Evolutionary conservation across 1,284 basidiomycete species (phyloP).

Genomic region (Cryptococcus sp.): DNA sequence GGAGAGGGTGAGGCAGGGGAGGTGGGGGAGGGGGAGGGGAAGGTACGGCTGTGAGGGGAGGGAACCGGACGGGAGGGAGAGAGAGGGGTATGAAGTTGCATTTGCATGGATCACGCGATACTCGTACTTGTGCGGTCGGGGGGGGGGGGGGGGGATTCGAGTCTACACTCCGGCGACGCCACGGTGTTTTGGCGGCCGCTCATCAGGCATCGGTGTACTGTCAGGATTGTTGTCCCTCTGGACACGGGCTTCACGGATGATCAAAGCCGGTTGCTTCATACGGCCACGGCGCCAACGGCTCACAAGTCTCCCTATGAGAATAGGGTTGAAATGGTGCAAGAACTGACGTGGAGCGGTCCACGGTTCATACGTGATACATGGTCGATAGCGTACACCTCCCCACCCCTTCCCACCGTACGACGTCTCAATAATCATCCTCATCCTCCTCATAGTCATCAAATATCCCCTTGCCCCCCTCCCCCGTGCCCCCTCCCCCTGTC

Average conservation of each 20-base stretch:
- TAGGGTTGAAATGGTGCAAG: too few relatives aligned
- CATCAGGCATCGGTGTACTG: too few relatives aligned
- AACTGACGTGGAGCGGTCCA: too few relatives aligned
- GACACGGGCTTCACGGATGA: not conserved
- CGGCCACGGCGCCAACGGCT: too few relatives aligned
- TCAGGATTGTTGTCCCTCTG: not conserved
- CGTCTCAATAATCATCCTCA: conserved; percentile 45
- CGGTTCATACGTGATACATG: not conserved
- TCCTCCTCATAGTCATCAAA: conserved; percentile 48
- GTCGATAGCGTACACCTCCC: not conserved
- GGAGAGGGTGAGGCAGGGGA: not conserved
- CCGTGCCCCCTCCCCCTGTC: conserved; percentile 44
- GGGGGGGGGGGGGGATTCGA: not conserved
- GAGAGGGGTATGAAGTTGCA: not conserved
- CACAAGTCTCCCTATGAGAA: too few relatives aligned
- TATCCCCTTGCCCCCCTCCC: conserved; percentile 42
- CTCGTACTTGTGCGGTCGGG: not conserved
- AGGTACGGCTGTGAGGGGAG: not conserved
- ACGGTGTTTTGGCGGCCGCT: too few relatives aligned
- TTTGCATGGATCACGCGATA: not conserved
- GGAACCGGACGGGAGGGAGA: too few relatives aligned
- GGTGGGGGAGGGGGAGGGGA: not conserved
- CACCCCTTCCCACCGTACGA: not conserved
- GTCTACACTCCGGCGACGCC: too few relatives aligned
- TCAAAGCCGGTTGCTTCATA: too few relatives aligned